These are phyloP conservation scores for Ophiosphaerella korrae DNA, from an alignment of 2,329 filamentous ascomycete species.

Conservation along the genomic window DNA sequence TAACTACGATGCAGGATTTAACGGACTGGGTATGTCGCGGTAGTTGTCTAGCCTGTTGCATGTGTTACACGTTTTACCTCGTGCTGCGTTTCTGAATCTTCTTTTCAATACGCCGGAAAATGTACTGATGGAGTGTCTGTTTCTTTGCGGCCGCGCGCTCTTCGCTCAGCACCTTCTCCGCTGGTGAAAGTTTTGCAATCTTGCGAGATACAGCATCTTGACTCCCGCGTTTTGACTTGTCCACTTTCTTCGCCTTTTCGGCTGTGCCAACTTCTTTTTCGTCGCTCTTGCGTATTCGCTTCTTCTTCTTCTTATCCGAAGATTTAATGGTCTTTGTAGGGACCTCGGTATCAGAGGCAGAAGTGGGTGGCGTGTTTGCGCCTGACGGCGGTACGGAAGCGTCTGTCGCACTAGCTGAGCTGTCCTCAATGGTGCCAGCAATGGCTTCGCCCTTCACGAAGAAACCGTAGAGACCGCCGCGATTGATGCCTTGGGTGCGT, in stretches of 20 bases:
- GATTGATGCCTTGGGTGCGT: constrained; percentile 53
- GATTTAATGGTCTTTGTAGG: constrained; percentile 9
- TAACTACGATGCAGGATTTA: too few species aligned
- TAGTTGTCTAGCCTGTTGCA: too few species aligned
- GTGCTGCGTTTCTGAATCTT: constrained; percentile 27
- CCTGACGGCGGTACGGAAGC: constrained; percentile 21
- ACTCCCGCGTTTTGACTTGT: constrained; percentile 9
- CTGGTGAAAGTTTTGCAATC: constrained; percentile 31
- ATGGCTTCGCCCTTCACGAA: constrained; percentile 85
- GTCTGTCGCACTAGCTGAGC: constrained; percentile 22
- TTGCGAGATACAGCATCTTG: constrained; percentile 24
- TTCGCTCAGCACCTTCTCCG: constrained; percentile 39
- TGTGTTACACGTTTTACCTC: background rate
- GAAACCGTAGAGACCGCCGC: constrained; percentile 73
- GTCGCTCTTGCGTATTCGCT: constrained; percentile 33
- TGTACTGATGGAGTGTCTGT: constrained; percentile 45
- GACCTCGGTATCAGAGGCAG: constrained; percentile 28
- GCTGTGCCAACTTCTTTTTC: constrained; percentile 5
- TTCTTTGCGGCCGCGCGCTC: constrained; percentile 45
- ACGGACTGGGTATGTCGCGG: too few species aligned
- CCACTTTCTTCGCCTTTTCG: constrained; percentile 24
- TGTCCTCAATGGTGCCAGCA: constrained; percentile 67
- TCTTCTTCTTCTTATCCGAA: constrained; percentile 24
- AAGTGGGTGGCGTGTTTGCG: constrained; percentile 36
- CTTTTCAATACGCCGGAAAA: constrained; percentile 42